Base-by-base conservation (phyloP, 2,329 filamentous ascomycete species). In the Xylariaceae sp. region DNA sequence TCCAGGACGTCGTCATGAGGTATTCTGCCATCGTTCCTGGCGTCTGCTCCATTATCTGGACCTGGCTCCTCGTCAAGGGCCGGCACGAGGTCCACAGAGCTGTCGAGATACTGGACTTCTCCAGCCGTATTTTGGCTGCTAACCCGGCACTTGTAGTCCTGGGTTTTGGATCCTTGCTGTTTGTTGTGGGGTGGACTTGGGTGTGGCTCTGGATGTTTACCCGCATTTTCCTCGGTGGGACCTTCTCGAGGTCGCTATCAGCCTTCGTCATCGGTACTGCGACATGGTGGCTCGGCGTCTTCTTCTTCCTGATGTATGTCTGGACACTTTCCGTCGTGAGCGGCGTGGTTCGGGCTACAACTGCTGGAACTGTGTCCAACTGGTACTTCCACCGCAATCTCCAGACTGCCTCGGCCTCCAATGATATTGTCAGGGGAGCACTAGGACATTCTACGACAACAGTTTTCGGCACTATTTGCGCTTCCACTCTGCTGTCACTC, bases 341-440 rank as follows among this genome's bases (percentile, higher is more conserved):
- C 46, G 90, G 89, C 16, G 79, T 97, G 19, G 92, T 98, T 65
- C 84, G 93, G 47, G 85, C 88, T 19, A 93, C 91, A 14, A 95
- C 92, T 12, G 92, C 90, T 20, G 93, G 93, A 10, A 95, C 92
- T 1, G 92, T 97, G 20, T 95, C 89, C 33, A 93, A 98, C 67
- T 98, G 93, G 93, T 98, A 98, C 68, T 98, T 97, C 67, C 92
- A 97, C 67, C 88, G 93, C 52, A 86, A 94, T 57, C 82, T 83
- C 4, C 79, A 83, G 10, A 89, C 92, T 5, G 75, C 85, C 7
- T 83, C 90, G 2, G 83, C 88, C 1, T 91, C 89, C 1, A 76
- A 78, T 45, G 85, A 91, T 44, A 85, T 97, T 38, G 89, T 97
- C 21, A 75, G 80, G 50, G 92, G 91, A 6, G 92, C 91, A 12